Percentiles rank a stretch among this genome's conserved stretches.
Evolutionary conservation across 2,329 filamentous ascomycete genomes (phyloP).

Genomic region (Fusarium incarnatum): DNA sequence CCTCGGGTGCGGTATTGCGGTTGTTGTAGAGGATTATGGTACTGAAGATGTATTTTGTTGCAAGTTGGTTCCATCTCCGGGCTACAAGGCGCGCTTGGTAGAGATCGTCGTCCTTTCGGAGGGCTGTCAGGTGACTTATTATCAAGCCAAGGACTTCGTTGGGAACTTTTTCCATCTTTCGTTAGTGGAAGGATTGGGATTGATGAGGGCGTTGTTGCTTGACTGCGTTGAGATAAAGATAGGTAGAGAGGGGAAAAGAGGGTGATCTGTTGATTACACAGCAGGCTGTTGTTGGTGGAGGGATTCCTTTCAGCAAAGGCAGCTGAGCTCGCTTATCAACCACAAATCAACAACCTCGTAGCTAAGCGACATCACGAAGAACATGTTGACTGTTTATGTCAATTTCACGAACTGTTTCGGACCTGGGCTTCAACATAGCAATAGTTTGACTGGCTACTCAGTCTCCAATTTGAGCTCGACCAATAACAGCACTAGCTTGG

Average conservation of each 20-base stretch:
- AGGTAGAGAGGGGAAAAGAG: background rate
- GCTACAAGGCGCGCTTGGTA: background rate
- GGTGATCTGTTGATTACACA: background rate
- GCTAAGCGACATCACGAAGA: rapidly evolving
- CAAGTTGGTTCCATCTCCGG: background rate
- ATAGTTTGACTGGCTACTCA: too few relatives aligned
- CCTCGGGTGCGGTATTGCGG: background rate
- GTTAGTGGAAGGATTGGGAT: too few relatives aligned
- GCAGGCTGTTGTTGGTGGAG: background rate
- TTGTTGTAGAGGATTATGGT: background rate
- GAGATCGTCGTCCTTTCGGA: background rate
- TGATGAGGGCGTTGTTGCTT: background rate
- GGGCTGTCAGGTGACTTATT: rapidly evolving
- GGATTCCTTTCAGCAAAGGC: background rate
- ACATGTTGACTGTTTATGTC: background rate
- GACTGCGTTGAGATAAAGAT: background rate
- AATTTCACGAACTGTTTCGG: too few relatives aligned
- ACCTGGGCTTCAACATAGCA: too few relatives aligned
- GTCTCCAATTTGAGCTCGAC: rapidly evolving
- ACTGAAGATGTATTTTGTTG: background rate
- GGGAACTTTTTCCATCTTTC: background rate
- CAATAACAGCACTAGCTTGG: background rate
- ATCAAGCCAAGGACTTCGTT: background rate
- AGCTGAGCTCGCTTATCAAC: background rate
- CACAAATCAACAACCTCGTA: too few relatives aligned